phyloP scores from a whole-genome alignment of 139 green algal genomes.

The Pleodorina starrii region DNA sequence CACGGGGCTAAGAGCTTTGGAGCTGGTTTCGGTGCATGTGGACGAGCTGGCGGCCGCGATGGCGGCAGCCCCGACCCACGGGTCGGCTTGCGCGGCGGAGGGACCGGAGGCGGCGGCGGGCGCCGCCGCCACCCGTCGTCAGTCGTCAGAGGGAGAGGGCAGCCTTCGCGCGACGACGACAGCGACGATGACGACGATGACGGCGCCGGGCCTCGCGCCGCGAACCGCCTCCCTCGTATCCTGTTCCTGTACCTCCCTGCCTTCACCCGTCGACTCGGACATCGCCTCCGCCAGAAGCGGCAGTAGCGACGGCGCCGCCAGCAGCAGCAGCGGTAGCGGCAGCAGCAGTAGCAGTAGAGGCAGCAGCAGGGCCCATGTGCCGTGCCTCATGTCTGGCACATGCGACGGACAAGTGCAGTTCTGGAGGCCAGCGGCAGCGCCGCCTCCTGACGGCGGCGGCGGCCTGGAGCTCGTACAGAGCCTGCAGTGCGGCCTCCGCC shows the following conservation, averaged over 20 bases:
- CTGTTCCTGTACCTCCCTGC: constrained; percentile 28
- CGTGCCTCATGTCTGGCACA: constrained; percentile 56
- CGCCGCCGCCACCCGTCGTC: no score
- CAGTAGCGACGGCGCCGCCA: not conserved
- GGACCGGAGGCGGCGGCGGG: no score
- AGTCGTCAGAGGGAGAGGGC: no score
- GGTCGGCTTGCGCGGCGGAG: not conserved
- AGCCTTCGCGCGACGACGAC: no score
- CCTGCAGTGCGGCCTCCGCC: not conserved
- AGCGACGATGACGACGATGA: no score
- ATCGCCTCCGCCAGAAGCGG: not conserved
- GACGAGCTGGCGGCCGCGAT: not conserved
- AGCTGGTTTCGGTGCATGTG: not conserved
- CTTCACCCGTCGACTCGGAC: not conserved
- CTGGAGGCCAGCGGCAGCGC: constrained; percentile 29
- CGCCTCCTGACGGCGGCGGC: not conserved
- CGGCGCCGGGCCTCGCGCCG: not conserved
- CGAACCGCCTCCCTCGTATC: not conserved
- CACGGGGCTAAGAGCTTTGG: not conserved
- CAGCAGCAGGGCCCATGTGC: constrained; percentile 20
- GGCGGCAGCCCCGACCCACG: not conserved
- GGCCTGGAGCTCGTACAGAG: constrained; percentile 38
- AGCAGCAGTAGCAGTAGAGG: constrained; percentile 33
- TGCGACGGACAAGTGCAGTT: constrained; percentile 50
- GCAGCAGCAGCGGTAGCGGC: not conserved